These are phyloP conservation scores for Holtermanniella nyarrowii DNA, from an alignment of 768 basidiomycete species.

Conservation along the genomic window DNA sequence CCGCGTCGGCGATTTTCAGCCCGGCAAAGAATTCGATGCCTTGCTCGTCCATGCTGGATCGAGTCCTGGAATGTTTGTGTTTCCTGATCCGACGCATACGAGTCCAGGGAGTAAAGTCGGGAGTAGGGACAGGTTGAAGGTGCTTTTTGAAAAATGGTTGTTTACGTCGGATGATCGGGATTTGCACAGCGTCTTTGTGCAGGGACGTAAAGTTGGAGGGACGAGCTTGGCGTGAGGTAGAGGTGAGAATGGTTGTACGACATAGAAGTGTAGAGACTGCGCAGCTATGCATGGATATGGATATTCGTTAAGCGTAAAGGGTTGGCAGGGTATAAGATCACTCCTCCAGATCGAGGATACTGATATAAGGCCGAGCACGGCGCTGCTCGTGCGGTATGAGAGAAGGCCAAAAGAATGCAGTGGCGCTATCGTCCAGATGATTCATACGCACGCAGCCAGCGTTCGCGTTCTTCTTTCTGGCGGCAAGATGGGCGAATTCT, in stretches of 20 bases:
- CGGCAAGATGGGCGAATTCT: too few species aligned
- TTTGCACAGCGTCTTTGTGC: slow-evolving; percentile 4
- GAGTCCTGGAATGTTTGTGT: slow-evolving; percentile 31
- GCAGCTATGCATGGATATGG: neutral
- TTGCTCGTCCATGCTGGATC: slow-evolving; percentile 54
- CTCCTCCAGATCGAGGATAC: neutral
- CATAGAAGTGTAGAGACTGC: neutral
- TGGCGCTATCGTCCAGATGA: too few species aligned
- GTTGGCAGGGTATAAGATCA: neutral
- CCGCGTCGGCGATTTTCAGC: slow-evolving; percentile 62
- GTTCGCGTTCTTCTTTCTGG: too few species aligned
- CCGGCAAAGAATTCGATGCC: slow-evolving; percentile 85
- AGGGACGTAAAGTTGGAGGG: neutral
- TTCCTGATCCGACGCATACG: slow-evolving; percentile 6
- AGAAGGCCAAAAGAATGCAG: too few species aligned
- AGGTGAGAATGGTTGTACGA: slow-evolving; percentile 1
- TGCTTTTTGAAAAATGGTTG: slow-evolving; percentile 68
- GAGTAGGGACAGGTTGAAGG: slow-evolving; percentile 44
- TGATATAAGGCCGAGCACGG: neutral
- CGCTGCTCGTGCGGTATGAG: too few species aligned
- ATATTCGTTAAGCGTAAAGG: neutral
- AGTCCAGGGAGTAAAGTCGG: slow-evolving; percentile 25
- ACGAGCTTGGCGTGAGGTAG: slow-evolving; percentile 1
- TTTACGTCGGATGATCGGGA: slow-evolving; percentile 72
- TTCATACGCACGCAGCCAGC: too few species aligned